Percentiles rank a stretch among this genome's conserved stretches.
These are phyloP conservation scores for Globisporangium uncinulatum DNA, from an alignment of 352 stramenopile genomes.

Conservation along the genomic window DNA sequence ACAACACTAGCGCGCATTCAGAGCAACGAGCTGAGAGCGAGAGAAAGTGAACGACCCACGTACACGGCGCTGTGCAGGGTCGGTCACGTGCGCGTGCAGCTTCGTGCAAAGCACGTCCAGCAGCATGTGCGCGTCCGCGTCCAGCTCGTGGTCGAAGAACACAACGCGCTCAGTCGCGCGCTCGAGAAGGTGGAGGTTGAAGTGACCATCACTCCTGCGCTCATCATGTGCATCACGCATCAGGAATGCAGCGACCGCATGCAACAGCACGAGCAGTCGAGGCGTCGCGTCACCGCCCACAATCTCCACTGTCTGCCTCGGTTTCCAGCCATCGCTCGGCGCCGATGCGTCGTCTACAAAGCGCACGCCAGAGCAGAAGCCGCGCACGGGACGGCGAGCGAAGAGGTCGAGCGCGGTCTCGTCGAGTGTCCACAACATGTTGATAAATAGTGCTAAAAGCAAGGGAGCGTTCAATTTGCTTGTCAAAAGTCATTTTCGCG, in stretches of 20 bases:
- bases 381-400: constrained; percentile 36
- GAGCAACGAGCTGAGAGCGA: no score
- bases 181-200: not conserved
- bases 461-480: not conserved
- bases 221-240: constrained; percentile 13
- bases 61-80: constrained; percentile 11
- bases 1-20: no score
- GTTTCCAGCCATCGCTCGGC: constrained; percentile 32
- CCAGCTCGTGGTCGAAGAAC: constrained; percentile 62
- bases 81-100: constrained; percentile 2
- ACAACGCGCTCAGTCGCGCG: constrained; percentile 35
- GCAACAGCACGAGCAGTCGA: constrained; percentile 41
- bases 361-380: constrained; percentile 46
- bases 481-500: not conserved
- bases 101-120: constrained; percentile 18
- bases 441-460: not conserved
- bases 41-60: not conserved
- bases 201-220: not conserved
- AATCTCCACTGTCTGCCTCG: constrained; percentile 60
- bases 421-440: constrained; percentile 33
- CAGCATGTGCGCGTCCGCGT: constrained; percentile 26
- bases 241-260: constrained; percentile 56
- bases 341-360: constrained; percentile 48
- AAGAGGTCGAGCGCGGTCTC: constrained; percentile 76
- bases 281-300: constrained; percentile 32